These are phyloP conservation scores for Colletotrichum tanaceti DNA, from an alignment of 2,329 filamentous ascomycete genomes.

Conservation along the genomic window DNA sequence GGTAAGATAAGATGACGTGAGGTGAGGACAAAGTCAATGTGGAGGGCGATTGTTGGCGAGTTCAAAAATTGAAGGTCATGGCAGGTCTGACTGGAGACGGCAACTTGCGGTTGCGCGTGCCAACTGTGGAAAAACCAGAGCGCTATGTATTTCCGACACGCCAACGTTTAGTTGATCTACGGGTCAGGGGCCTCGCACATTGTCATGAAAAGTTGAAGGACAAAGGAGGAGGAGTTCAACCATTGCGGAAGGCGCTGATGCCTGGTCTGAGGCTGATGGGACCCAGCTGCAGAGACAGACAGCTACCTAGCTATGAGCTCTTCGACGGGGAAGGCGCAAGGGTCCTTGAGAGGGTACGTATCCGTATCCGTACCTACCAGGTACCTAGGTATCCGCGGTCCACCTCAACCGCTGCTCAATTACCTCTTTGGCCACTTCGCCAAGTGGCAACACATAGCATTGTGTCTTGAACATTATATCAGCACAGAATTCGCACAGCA, in stretches of 20 bases:
- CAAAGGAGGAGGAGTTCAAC: neutral
- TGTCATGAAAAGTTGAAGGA: neutral
- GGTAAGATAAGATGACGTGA: neutral
- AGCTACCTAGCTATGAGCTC: neutral
- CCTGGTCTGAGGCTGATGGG: neutral
- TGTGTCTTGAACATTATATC: no score
- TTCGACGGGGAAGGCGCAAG: neutral
- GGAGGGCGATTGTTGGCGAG: neutral
- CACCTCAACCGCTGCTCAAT: neutral
- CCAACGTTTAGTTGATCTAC: neutral
- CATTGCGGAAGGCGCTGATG: neutral
- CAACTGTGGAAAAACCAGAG: neutral
- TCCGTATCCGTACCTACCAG: no score
- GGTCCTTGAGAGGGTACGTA: neutral
- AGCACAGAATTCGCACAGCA: neutral
- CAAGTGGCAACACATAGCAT: neutral
- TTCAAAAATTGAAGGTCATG: conserved; percentile 18
- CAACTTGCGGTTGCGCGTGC: conserved; percentile 9
- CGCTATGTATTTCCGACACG: neutral
- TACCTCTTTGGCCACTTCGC: neutral
- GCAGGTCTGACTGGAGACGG: conserved; percentile 1
- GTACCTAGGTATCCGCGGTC: no score
- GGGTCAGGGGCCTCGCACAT: neutral
- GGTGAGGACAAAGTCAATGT: neutral
- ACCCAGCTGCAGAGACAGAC: neutral